Base-by-base conservation (phyloP, 768 basidiomycete genomes). In the Suillus decipiens region DNA sequence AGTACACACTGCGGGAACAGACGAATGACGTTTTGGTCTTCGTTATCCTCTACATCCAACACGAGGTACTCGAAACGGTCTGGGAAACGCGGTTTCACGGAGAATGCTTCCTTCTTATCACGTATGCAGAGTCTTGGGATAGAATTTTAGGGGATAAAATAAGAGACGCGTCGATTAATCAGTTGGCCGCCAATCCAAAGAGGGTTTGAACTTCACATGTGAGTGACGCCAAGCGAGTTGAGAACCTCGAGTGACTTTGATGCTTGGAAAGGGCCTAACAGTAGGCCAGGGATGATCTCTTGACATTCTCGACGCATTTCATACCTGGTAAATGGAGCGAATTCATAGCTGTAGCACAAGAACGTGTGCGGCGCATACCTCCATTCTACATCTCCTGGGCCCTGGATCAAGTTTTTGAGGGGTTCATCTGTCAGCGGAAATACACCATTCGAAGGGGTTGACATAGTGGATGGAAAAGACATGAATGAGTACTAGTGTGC, bases 251-350 rank as follows among this genome's bases (percentile, higher is more conserved):
- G 78, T 1, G 90, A 89, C 73, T 95, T 96, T 1, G 92, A 93
- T 10, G 90, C 92, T 66, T 92, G 89, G 65, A 95, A 93, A 3
- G 95, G 94, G 0, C 95, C 95, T 7, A 97, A 85, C 33, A 87
- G 80, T 42, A 97, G 86, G 19, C 87, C 86, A 31, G 92, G 89
- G 0, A 93, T 80, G 66, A 96, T 96, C 75, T 95, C 91, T 77
- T 97, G 95, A 69, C 93, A 94, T 70, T 96, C 90, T n/a, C 95
- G 81, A 36, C 95, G 84, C 95, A 97, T 96, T 77, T 96, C 95
- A 71, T 97, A 97, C 70, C 91, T 93, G 51, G 4, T 31, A 31
- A 56, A 19, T 41, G 24, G 10, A 60, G 34, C 24, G 33, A 43
- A 60, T 67, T 39, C 24, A 61, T 59, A 68, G 70, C 59, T 11